Percentiles rank a stretch among this genome's conserved stretches.
Evolutionary conservation across 495 filamentous ascomycete genomes (phyloP).

Genomic region (Penicillium verhagenii): DNA sequence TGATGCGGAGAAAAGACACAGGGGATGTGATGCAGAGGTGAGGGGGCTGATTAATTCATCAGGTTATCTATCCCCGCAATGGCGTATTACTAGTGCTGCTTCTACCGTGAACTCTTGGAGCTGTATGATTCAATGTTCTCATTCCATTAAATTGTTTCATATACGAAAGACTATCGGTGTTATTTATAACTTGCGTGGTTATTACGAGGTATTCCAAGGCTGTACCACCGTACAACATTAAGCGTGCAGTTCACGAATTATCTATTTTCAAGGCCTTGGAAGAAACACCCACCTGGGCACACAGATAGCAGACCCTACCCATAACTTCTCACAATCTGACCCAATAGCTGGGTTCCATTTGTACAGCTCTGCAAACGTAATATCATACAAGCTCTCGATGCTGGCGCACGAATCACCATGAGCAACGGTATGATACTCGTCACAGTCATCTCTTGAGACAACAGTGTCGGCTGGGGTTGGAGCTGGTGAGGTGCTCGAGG

Average conservation of each 20-base stretch:
- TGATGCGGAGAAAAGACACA: neutral
- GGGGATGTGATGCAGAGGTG: neutral
- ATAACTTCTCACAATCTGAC: neutral
- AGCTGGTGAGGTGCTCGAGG: neutral
- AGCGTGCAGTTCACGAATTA: too few species aligned
- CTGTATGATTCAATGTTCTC: too few species aligned
- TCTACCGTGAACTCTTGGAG: too few species aligned
- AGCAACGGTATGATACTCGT: neutral
- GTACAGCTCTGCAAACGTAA: slow-evolving; percentile 7
- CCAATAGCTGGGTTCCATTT: slow-evolving; percentile 6
- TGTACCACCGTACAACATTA: too few species aligned
- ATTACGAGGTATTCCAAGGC: too few species aligned
- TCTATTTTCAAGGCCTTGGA: too few species aligned
- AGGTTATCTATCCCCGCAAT: slow-evolving; percentile 4
- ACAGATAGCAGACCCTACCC: neutral
- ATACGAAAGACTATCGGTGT: too few species aligned
- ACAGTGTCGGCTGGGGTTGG: neutral
- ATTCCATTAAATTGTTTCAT: too few species aligned
- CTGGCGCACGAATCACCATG: neutral
- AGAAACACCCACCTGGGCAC: too few species aligned
- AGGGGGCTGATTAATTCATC: neutral
- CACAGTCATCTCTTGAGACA: neutral
- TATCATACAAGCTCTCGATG: neutral
- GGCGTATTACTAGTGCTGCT: neutral
- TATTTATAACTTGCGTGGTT: too few species aligned